Percentiles rank a stretch among this genome's conserved stretches.
Conservation (phyloP, 2,329 filamentous ascomycete genomes). For the Colletotrichum echinochloae region DNA sequence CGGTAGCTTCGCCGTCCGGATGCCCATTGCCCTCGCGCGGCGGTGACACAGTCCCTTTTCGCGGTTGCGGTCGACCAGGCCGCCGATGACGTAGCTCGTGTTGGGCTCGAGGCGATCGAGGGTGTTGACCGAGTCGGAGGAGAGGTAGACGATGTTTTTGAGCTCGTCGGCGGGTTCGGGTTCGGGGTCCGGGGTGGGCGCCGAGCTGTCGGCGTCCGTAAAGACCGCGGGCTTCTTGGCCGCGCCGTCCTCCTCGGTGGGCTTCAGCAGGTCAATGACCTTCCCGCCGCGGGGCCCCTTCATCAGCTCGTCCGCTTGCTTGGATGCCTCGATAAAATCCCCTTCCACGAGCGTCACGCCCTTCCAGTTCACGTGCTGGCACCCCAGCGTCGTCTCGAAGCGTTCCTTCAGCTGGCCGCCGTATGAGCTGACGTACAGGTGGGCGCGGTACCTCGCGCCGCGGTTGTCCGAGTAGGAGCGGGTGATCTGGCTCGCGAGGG, state of each 20-base stretch:
- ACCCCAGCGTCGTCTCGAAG: conserved; percentile 80
- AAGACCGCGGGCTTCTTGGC: conserved; percentile 46
- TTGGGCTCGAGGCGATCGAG: conserved; percentile 86
- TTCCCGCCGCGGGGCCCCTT: conserved; percentile 64
- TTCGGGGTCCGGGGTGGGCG: conserved; percentile 48
- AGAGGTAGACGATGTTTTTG: conserved; percentile 81
- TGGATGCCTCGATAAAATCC: conserved; percentile 78
- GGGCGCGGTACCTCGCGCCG: conserved; percentile 72
- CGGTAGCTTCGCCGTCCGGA: conserved; percentile 90
- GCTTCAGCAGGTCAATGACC: conserved; percentile 69
- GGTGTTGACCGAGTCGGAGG: conserved; percentile 89
- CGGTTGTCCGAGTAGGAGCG: conserved; percentile 91
- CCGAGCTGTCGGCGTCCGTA: conserved; percentile 48
- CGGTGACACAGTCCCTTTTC: conserved; percentile 96
- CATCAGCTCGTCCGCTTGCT: conserved; percentile 77
- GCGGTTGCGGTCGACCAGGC: conserved; percentile 94
- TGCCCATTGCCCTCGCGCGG: conserved; percentile 77
- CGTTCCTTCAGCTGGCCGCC: conserved; percentile 79
- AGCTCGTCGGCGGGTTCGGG: conserved; percentile 51
- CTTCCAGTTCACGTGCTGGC: conserved; percentile 83
- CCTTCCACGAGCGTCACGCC: conserved; percentile 78
- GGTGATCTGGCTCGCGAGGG: conserved; percentile 85
- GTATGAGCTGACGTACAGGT: conserved; percentile 84
- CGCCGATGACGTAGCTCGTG: conserved; percentile 92
- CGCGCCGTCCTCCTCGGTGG: conserved; percentile 45